Evolutionary conservation across 371 early-diverging fungal species (phyloP).

Genomic region (Dinochytrium kinnereticum): DNA sequence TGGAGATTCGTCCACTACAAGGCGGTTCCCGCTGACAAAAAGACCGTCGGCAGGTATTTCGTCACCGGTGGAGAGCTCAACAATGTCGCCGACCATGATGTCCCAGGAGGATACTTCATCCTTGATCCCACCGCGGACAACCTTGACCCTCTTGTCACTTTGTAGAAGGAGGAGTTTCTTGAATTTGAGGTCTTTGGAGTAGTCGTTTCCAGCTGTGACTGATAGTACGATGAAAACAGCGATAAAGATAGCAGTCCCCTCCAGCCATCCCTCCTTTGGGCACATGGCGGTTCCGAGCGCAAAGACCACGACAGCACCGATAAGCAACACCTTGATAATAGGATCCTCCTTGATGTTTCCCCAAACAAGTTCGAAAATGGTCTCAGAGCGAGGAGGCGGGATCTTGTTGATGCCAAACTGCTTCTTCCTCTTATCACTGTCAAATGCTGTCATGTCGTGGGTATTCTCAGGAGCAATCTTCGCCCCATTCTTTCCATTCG

Average conservation of each 20-base stretch:
- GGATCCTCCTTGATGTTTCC: constrained; percentile 58
- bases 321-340: constrained; percentile 66
- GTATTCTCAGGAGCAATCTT: constrained; percentile 37
- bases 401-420: constrained; percentile 77
- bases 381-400: constrained; percentile 68
- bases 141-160: constrained; percentile 65
- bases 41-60: constrained; percentile 60
- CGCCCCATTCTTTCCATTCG: constrained; percentile 12
- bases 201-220: constrained; percentile 95
- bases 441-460: constrained; percentile 44
- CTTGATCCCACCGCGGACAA: constrained; percentile 50
- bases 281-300: constrained; percentile 71
- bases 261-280: constrained; percentile 69
- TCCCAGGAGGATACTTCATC: constrained; percentile 58
- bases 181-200: constrained; percentile 94
- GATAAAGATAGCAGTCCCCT: constrained; percentile 88
- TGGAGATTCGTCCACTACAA: constrained; percentile 66
- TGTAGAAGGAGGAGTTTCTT: constrained; percentile 63
- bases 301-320: constrained; percentile 80
- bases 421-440: constrained; percentile 39
- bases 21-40: constrained; percentile 45
- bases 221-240: constrained; percentile 91
- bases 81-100: constrained; percentile 64
- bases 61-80: constrained; percentile 61
- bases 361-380: constrained; percentile 72